phyloP scores from a whole-genome alignment of 495 filamentous ascomycete genomes.

The Platismatia glauca region DNA sequence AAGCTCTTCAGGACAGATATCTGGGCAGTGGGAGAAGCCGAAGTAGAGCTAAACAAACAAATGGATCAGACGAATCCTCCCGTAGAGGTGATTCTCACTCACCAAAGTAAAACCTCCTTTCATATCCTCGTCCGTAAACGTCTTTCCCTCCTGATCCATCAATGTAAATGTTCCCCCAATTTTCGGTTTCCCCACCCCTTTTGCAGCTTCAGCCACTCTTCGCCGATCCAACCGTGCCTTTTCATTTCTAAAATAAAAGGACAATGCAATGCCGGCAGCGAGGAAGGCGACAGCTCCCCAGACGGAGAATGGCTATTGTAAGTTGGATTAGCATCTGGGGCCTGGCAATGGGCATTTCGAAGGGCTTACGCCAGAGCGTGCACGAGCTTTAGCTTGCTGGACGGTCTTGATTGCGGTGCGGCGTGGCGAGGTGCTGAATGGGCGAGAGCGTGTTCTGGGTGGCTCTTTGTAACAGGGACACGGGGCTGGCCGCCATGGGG shows the following conservation, averaged over 20 bases:
- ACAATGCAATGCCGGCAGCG: constrained; percentile 61
- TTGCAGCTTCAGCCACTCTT: constrained; percentile 78
- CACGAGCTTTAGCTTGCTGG: constrained; percentile 15
- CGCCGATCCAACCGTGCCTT: constrained; percentile 81
- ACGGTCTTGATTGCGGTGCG: constrained; percentile 17
- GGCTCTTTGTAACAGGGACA: background rate
- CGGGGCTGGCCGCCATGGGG: background rate
- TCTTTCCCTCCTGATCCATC: constrained; percentile 68
- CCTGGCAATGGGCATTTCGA: background rate
- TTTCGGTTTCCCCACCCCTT: constrained; percentile 86
- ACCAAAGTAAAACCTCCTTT: constrained; percentile 77
- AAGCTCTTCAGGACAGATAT: constrained; percentile 97
- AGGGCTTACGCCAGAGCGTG: constrained; percentile 30
- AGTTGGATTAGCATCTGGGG: background rate
- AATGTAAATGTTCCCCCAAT: constrained; percentile 82
- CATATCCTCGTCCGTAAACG: constrained; percentile 67
- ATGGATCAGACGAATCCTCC: background rate
- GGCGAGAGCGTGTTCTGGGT: background rate
- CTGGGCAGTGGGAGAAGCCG: constrained; percentile 95
- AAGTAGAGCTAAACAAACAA: constrained; percentile 70
- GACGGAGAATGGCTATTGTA: constrained; percentile 66
- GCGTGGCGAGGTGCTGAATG: constrained; percentile 13
- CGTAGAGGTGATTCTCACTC: constrained; percentile 19
- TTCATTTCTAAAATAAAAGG: constrained; percentile 83
- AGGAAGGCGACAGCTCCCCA: constrained; percentile 83